phyloP scores from a whole-genome alignment of 225 moss, liverwort and hornwort species.

The Physcomitrium patens region DNA sequence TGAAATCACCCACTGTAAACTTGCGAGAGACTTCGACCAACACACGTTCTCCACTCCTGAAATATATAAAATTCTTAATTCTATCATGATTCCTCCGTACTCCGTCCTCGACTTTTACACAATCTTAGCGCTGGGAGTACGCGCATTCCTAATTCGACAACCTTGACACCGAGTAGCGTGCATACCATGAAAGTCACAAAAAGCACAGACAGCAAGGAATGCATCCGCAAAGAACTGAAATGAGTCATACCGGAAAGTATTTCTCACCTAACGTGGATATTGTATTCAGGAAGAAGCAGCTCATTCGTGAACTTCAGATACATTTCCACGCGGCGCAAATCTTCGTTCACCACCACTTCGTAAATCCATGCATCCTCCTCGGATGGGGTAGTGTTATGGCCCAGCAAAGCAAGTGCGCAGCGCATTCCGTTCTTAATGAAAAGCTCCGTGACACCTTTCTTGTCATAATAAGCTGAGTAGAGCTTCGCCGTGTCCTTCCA shows the following conservation, averaged over 20 bases:
- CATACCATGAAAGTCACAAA: no score
- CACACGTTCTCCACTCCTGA: constrained; percentile 69
- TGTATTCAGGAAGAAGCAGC: constrained; percentile 44
- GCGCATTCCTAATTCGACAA: no score
- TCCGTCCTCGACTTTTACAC: no score
- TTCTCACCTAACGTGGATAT: constrained; percentile 51
- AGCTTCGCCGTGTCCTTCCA: constrained; percentile 74
- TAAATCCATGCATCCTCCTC: constrained; percentile 69
- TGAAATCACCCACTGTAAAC: constrained; percentile 66
- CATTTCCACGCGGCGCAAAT: constrained; percentile 79
- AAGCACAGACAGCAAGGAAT: no score
- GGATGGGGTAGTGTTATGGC: constrained; percentile 29
- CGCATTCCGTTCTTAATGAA: constrained; percentile 95
- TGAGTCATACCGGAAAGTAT: no score
- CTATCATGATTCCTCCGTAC: not conserved
- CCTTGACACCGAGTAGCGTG: no score
- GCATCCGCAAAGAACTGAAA: no score
- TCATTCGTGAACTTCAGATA: constrained; percentile 61
- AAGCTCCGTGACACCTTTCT: constrained; percentile 64
- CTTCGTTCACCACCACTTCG: constrained; percentile 71
- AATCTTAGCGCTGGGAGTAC: no score
- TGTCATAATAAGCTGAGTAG: constrained; percentile 74
- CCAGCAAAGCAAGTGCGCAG: constrained; percentile 63
- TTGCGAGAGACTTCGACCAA: constrained; percentile 84
- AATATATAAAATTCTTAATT: not conserved